phyloP scores from a whole-genome alignment of 106 monocot species.

The Dioscorea dumetorum region DNA sequence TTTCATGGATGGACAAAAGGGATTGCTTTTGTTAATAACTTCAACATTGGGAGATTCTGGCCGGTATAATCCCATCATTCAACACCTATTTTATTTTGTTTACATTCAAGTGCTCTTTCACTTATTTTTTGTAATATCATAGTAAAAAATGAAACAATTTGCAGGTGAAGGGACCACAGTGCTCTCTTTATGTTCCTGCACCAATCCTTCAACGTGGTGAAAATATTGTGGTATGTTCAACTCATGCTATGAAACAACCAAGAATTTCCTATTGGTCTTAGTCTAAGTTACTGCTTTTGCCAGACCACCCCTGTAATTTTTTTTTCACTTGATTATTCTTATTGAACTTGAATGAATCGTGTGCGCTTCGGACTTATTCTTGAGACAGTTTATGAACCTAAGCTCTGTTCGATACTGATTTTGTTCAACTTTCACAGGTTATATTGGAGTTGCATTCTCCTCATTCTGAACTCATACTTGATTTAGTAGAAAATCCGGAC shows the following conservation, averaged over 20 bases:
- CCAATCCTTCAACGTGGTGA: slow-evolving; percentile 73
- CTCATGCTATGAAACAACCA: not conserved
- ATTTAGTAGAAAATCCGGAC: slow-evolving; percentile 53
- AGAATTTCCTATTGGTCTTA: no score
- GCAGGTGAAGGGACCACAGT: slow-evolving; percentile 81
- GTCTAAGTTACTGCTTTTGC: no score
- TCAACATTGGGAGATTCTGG: slow-evolving; percentile 98
- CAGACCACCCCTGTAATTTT: no score
- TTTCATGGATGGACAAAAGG: slow-evolving; percentile 93
- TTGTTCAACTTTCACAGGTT: slow-evolving; percentile 24
- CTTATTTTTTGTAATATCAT: no score
- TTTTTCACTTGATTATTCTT: no score
- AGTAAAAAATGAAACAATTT: not conserved
- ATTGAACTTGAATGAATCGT: no score
- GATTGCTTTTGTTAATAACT: slow-evolving; percentile 87
- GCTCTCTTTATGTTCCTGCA: slow-evolving; percentile 92
- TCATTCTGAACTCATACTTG: slow-evolving; percentile 33
- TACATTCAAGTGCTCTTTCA: no score
- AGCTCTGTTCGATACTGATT: no score
- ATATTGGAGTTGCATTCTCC: slow-evolving; percentile 71
- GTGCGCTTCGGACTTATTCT: no score
- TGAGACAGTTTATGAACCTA: no score
- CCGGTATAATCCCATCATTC: slow-evolving; percentile 35
- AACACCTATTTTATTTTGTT: no score
- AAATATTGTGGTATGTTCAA: slow-evolving; percentile 63